phyloP scores from a whole-genome alignment of 31 red algal genomes.

The Asparagopsis taxiformis region DNA sequence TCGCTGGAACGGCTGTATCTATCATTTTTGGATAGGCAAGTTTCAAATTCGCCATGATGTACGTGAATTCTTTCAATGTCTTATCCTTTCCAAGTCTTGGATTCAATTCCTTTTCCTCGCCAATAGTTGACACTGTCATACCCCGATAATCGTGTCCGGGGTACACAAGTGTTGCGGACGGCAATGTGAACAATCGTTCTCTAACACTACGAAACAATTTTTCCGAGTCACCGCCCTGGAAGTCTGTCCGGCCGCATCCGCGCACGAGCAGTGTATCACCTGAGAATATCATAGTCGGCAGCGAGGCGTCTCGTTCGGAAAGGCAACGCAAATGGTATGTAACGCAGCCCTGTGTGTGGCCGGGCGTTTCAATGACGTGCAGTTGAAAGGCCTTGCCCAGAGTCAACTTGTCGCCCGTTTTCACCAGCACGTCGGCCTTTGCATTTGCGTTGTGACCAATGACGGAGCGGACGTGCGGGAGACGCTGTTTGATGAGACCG shows the following conservation, averaged over 20 bases:
- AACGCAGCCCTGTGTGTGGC: slow-evolving; percentile 81
- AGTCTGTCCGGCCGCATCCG: slow-evolving; percentile 90
- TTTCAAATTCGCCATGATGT: slow-evolving; percentile 69
- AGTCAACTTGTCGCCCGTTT: slow-evolving; percentile 28
- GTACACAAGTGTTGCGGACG: slow-evolving; percentile 58
- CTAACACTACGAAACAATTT: slow-evolving; percentile 58
- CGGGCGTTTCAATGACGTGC: slow-evolving; percentile 68
- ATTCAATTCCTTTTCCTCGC: slow-evolving; percentile 64
- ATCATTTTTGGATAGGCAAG: slow-evolving; percentile 72
- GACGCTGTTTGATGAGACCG: slow-evolving; percentile 49
- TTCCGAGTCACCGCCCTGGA: slow-evolving; percentile 73
- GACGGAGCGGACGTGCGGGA: slow-evolving; percentile 52
- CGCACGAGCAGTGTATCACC: slow-evolving; percentile 82
- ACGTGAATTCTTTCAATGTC: slow-evolving; percentile 38
- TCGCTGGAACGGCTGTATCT: slow-evolving; percentile 69
- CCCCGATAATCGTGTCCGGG: slow-evolving; percentile 89
- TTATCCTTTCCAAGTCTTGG: slow-evolving; percentile 45
- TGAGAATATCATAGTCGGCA: slow-evolving; percentile 54
- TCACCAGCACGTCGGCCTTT: slow-evolving; percentile 59
- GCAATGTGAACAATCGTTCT: slow-evolving; percentile 61
- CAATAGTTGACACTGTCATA: slow-evolving; percentile 56
- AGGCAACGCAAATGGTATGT: slow-evolving; percentile 38
- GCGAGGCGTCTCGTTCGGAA: not conserved
- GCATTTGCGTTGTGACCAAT: slow-evolving; percentile 42
- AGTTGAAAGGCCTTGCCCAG: slow-evolving; percentile 39